Evolutionary conservation across 108 stramenopile species (phyloP), one percentile per base, ranked within the genome.

Genomic region (Fragilaria crotonensis): DNA sequence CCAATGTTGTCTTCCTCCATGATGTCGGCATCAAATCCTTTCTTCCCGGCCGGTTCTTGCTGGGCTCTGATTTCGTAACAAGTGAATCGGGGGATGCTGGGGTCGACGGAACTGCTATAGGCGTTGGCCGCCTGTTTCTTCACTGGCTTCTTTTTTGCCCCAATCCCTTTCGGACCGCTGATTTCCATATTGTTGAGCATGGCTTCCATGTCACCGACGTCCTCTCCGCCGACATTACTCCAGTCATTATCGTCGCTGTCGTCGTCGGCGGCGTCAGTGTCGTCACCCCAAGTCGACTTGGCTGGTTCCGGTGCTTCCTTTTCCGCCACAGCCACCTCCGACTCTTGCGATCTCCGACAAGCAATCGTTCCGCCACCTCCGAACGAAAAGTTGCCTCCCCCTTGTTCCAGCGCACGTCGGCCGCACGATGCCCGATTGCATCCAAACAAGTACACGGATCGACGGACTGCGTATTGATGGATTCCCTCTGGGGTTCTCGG

Each of bases 1-100:
- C 78, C 81, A 47, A 85, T 84, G 60, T 85, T 77, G 31, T 87
- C 85, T 48, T 82, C 85, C 48, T 93, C 83, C 4, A 67, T 54
- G 26, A 51, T 54, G 18, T 59, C 36, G n/a, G n/a, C 67, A 55
- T 30, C 48, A 18, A 45, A 48, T n/a, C 45, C 32, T 44, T 31
- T 27, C 23, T 47, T 30, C 59, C 60, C 52, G 30, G 27, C 26
- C 53, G 62, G 31, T 19, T 56, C 49, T 25, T 46, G 14, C 25
- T 70, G 30, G 22, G 26, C 45, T 31, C 21, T 27, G 29, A 52
- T 52, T 60, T 28, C 27, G 54, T 50, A 63, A 5, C 52, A 41
- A 36, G 62, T 33, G 45, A 63, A 63, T 48, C 18, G n/a, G 19
- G 52, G 18, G 21, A 25, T 18, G 20, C 3, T 28, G 51, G 27